phyloP scores from a whole-genome alignment of 75 land plant genomes.

The Chamaecyparis obtusa region DNA sequence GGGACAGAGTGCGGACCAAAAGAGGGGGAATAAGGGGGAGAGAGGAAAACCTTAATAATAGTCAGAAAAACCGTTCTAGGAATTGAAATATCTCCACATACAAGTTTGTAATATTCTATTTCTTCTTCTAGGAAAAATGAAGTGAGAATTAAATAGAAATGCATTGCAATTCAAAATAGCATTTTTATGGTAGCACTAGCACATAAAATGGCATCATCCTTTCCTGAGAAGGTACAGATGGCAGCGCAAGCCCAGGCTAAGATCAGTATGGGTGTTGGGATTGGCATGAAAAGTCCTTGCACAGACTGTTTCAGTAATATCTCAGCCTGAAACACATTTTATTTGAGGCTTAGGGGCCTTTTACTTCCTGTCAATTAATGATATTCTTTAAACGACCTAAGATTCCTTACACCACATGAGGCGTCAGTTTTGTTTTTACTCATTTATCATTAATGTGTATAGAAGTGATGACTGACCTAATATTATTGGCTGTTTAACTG shows the following conservation, averaged over 20 bases:
- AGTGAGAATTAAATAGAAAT: not conserved
- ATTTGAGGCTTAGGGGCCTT: not conserved
- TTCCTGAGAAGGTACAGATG: too few species aligned
- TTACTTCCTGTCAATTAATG: too few species aligned
- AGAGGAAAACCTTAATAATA: too few species aligned
- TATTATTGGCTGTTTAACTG: not conserved
- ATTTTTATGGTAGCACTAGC: too few species aligned
- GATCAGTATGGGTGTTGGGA: not conserved
- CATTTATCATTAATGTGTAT: not conserved
- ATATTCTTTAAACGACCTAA: not conserved
- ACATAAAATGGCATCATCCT: too few species aligned
- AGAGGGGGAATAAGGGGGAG: too few species aligned
- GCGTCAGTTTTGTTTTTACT: not conserved
- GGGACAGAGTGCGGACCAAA: too few species aligned
- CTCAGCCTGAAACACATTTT: not conserved
- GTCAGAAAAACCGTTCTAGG: not conserved
- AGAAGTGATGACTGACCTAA: not conserved
- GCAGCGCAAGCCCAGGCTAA: too few species aligned
- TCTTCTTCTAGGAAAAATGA: too few species aligned
- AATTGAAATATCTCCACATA: not conserved
- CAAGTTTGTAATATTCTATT: too few species aligned
- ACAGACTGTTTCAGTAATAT: not conserved
- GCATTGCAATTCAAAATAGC: too few species aligned
- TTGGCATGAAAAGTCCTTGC: not conserved
- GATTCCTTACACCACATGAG: not conserved